Evolutionary conservation across 2,329 filamentous ascomycete genomes (phyloP), one percentile per base, ranked within the genome.

Genomic region (Neodidymelliopsis sp.): DNA sequence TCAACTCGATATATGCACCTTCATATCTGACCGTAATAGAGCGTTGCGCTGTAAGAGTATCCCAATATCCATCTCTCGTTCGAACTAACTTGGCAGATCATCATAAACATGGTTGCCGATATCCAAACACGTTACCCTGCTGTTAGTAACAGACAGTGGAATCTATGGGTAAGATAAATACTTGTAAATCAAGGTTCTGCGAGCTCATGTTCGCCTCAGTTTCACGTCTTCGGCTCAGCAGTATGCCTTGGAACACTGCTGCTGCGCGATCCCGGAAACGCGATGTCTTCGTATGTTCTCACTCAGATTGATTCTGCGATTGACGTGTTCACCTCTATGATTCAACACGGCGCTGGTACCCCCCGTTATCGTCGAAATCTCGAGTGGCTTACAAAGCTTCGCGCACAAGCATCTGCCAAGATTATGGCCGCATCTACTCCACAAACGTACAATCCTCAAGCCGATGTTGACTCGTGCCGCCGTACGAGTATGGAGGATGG

Each of bases 291-390:
- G n/a, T 45, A 36, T 36, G 31, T 22, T 15, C 16, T 45, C 8
- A 18, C 41, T 10, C 41, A 45, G 13, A 45, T 45, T 10, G 41
- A 45, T 37, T 30, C 41, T 28, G 31, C 41, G 6, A 45, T 45
- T 4, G 13, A 22, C 12, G 7, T 45, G 2, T 45, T 45, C 20
- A 16, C 22, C 3, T 45, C 41, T 13, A 19, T 45, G 12, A 36
- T 45, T 6, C 29, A 36, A 18, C 31, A 36, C n/a, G 41, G 41
- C 8, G 41, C 16, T 15, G 31, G 41, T 6, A 45, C 41, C 4
- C 23, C 41, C 11, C 41, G 41, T 12, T 45, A 45, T 23, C 30
- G 41, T n/a, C 16, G 16, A 20, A 45, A 45, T 16, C 16, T 45
- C 12, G 24, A 45, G 19, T 45, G 41, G 41, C 41, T 45, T 6